Percentiles rank a stretch among this genome's conserved stretches.
Evolutionary conservation across 305 asterid species (phyloP).

Genomic region (Vinca major): DNA sequence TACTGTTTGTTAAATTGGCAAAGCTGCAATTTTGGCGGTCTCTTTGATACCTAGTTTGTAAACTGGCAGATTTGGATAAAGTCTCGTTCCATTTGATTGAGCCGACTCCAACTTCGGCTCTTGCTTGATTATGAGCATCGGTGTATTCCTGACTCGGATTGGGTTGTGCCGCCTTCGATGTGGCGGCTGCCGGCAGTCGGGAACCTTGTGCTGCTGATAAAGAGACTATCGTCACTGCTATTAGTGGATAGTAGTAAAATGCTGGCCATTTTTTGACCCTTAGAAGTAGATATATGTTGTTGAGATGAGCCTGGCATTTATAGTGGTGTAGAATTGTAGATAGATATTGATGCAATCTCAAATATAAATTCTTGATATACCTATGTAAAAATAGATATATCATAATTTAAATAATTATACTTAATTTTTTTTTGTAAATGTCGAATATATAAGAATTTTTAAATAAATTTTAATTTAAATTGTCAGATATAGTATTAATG

Average conservation of each 20-base stretch:
- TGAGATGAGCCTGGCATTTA: not conserved
- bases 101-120: conserved; percentile 65
- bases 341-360: too few relatives aligned
- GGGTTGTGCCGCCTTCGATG: conserved; percentile 13
- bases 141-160: conserved; percentile 36
- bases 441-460: too few relatives aligned
- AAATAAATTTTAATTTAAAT: too few relatives aligned
- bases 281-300: not conserved
- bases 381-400: too few relatives aligned
- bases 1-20: conserved; percentile 41
- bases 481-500: too few relatives aligned
- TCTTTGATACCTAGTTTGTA: conserved; percentile 50
- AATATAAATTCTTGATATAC: too few relatives aligned
- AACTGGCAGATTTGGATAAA: conserved; percentile 60
- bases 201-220: conserved; percentile 20
- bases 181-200: conserved; percentile 24
- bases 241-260: conserved; percentile 6
- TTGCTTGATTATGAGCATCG: conserved; percentile 61
- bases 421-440: too few relatives aligned
- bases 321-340: not conserved
- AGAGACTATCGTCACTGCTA: conserved; percentile 5
- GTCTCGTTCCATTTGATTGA: conserved; percentile 61
- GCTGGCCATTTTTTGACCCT: conserved; percentile 8
- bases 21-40: conserved; percentile 61
- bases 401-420: too few relatives aligned